A percentile compares a stretch with the other conserved stretches of the same genome.
Evolutionary conservation across 2,329 filamentous ascomycete genomes (phyloP).

Genomic region (Coniochaeta ligniaria): DNA sequence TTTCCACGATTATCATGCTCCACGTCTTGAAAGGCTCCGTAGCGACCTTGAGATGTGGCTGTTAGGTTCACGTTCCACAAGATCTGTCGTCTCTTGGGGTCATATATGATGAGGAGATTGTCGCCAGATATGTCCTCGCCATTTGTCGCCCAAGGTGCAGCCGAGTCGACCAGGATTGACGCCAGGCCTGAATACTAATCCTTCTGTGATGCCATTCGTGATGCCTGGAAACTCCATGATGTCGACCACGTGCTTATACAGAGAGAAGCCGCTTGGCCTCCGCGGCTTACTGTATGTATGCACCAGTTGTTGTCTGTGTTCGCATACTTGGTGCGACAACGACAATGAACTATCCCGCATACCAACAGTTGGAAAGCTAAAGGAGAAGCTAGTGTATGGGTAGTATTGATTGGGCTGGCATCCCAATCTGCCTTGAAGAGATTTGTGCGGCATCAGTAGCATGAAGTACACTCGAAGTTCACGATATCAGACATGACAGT

Average conservation of each 20-base stretch:
- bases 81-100: conserved; percentile 14
- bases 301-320: too few relatives aligned
- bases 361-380: too few relatives aligned
- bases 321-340: too few relatives aligned
- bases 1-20: conserved; percentile 26
- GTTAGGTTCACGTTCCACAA: conserved; percentile 27
- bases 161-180: conserved; percentile 27
- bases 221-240: conserved; percentile 20
- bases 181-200: conserved; percentile 22
- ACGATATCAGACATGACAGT: too few relatives aligned
- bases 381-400: too few relatives aligned
- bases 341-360: too few relatives aligned
- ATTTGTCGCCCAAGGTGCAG: conserved; percentile 23
- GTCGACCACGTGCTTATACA: conserved; percentile 18
- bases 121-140: conserved; percentile 26
- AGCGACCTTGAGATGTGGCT: conserved; percentile 16
- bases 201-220: conserved; percentile 20
- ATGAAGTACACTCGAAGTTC: too few relatives aligned
- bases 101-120: conserved; percentile 28
- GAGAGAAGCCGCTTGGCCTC: too few relatives aligned
- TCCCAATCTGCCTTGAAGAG: too few relatives aligned
- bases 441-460: too few relatives aligned
- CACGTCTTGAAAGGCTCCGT: conserved; percentile 31
- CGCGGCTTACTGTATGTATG: too few relatives aligned
- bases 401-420: too few relatives aligned